phyloP scores from a whole-genome alignment of 495 filamentous ascomycete species.

The Xylaria longipes region DNA sequence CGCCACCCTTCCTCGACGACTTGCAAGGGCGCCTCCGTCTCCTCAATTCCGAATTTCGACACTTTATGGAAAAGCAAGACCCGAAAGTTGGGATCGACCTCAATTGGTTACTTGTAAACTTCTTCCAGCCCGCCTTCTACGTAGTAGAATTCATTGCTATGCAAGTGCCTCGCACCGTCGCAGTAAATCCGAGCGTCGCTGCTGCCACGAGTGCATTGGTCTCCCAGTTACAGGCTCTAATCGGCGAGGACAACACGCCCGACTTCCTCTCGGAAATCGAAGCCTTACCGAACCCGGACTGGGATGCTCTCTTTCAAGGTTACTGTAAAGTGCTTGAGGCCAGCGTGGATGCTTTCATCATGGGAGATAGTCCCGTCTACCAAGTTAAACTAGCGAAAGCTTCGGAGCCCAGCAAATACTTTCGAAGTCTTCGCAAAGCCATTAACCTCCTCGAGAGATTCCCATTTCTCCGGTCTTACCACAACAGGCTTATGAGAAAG shows the following conservation, averaged over 20 bases:
- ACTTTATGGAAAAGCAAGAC: not conserved
- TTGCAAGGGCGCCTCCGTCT: not conserved
- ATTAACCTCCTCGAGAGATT: not conserved
- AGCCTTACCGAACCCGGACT: not conserved
- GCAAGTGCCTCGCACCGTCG: not conserved
- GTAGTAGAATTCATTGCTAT: not conserved
- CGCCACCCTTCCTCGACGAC: not conserved
- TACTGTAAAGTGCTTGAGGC: not conserved
- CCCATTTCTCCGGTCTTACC: not conserved
- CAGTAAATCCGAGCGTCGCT: not conserved
- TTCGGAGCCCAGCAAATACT: not conserved
- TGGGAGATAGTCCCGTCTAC: not conserved
- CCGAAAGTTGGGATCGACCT: not conserved
- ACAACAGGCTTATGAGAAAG: not conserved
- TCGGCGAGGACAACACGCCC: not conserved
- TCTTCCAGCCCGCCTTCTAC: not conserved
- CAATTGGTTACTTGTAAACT: not conserved
- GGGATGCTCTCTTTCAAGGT: constrained; percentile 4
- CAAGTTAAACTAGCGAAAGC: not conserved
- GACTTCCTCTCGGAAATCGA: not conserved
- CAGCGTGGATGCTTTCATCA: not conserved
- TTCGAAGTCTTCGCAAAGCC: not conserved
- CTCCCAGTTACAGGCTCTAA: not conserved
- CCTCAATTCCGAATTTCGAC: not conserved
- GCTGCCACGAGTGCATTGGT: not conserved